Base-by-base conservation (phyloP, 805 yeast genomes). In the Kazachstania psychrophila region DNA sequence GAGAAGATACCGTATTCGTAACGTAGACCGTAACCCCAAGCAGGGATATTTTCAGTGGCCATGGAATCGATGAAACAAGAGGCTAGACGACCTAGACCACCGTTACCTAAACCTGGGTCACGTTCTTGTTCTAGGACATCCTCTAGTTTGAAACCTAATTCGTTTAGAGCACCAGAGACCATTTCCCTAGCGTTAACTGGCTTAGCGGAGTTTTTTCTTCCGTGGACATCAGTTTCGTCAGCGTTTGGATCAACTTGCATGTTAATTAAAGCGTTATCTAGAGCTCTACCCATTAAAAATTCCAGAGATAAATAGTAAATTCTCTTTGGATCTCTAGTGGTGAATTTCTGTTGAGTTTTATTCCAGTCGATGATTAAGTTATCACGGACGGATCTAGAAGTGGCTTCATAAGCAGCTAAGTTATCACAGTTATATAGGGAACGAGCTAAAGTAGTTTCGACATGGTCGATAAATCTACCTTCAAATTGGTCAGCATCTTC, bases 11-110 rank as follows among this genome's bases (percentile, higher is more conserved):
- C 96, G 56, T 88, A 87, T 61, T 86, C 86, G 65, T 87, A 87
- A 57, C 94, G 79, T 48, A 87, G 66, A 42, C 96, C 96, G 59
- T 87, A 87, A 45, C 96, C 96, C 96, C 96, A 87, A 35, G 94
- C 95, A 13, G 94, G 86, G 59, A 83, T 84, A 60, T 83, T 78
- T 46, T 83, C 80, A 4, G 94, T 77, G 24, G 92, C 75, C 57
- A 87, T 65, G 1, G 95, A 85, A 63, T 88, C 96, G 33, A 87
- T 75, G 56, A 86, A 87, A 62, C 96, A 88, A 15, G 96, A 95
- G 16, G 96, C 96, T 54, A 87, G 69, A 57, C 96, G 75, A 44
- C 96, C 96, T 39, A 87, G 67, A 45, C 96, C 96, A 56, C 96
- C 96, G 54, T 88, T 88, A 52, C 96, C 96, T 38, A 87, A 70